phyloP scores from a whole-genome alignment of 495 filamentous ascomycete genomes.

The Trichoderma gamsii region DNA sequence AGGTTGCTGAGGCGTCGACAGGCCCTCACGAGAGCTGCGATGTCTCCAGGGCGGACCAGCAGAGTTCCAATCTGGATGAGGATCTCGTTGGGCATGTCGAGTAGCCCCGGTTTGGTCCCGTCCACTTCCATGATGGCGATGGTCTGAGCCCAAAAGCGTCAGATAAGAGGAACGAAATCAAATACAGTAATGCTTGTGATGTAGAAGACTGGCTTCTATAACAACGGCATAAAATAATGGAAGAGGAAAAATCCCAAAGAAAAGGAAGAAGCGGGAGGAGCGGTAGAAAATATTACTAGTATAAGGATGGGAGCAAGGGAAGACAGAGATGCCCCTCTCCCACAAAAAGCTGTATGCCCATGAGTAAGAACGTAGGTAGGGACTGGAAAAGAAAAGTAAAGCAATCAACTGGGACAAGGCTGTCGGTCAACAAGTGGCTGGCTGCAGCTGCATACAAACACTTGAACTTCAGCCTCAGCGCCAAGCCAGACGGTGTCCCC shows the following conservation, averaged over 20 bases:
- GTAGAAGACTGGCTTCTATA: too few relatives aligned
- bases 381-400: not conserved
- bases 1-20: not conserved
- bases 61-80: not conserved
- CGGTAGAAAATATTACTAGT: not conserved
- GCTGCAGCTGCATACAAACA: slow-evolving; percentile 4
- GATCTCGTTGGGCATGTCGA: not conserved
- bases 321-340: too few relatives aligned
- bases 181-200: not conserved
- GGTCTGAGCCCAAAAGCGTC: not conserved
- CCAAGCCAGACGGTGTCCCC: not conserved
- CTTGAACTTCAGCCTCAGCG: slow-evolving; percentile 10
- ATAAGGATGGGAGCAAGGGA: too few relatives aligned
- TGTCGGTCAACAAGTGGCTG: slow-evolving; percentile 7
- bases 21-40: not conserved
- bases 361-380: not conserved
- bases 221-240: too few relatives aligned
- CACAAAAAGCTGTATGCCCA: not conserved
- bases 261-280: too few relatives aligned
- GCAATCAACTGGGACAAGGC: not conserved
- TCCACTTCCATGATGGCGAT: not conserved
- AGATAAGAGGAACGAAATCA: not conserved
- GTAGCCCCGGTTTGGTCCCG: not conserved
- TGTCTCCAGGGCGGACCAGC: not conserved
- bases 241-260: too few relatives aligned